Evolutionary conservation across 2,329 filamentous ascomycete genomes (phyloP).

Genomic region (Fusarium nurragi): DNA sequence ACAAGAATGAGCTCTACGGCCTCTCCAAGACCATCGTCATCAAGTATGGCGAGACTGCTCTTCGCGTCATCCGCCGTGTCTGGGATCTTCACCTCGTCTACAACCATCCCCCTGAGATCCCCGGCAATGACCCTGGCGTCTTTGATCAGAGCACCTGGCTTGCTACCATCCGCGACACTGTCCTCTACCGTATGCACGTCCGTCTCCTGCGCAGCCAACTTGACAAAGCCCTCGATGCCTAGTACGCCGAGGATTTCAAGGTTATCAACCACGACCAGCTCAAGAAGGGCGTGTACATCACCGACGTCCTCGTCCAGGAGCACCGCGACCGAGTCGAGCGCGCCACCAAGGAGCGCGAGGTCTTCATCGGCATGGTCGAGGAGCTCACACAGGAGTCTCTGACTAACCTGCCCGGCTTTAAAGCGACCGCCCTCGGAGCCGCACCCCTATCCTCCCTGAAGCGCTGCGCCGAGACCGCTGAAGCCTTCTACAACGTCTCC

Average conservation of each 20-base stretch:
- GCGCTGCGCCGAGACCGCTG: constrained; percentile 27
- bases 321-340: constrained; percentile 24
- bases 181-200: constrained; percentile 26
- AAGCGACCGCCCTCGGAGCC: constrained; percentile 11
- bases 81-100: constrained; percentile 37
- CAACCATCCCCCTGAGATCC: constrained; percentile 20
- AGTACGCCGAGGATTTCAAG: constrained; percentile 36
- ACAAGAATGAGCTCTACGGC: constrained; percentile 23
- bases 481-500: constrained; percentile 8
- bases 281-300: constrained; percentile 5
- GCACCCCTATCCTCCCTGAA: constrained; percentile 4
- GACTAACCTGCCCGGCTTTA: constrained; percentile 4
- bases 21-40: constrained; percentile 28
- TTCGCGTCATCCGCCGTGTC: constrained; percentile 27
- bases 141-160: constrained; percentile 24
- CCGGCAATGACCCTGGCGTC: constrained; percentile 3
- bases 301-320: constrained; percentile 27
- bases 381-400: constrained; percentile 11
- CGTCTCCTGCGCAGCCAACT: constrained; percentile 26
- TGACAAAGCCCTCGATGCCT: constrained; percentile 25
- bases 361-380: constrained; percentile 17
- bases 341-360: constrained; percentile 11
- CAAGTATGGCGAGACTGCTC: constrained; percentile 36
- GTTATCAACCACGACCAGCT: background rate
- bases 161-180: constrained; percentile 9